Conservation (phyloP, 1,284 basidiomycete genomes). For the Ustilago xerochloae region DNA sequence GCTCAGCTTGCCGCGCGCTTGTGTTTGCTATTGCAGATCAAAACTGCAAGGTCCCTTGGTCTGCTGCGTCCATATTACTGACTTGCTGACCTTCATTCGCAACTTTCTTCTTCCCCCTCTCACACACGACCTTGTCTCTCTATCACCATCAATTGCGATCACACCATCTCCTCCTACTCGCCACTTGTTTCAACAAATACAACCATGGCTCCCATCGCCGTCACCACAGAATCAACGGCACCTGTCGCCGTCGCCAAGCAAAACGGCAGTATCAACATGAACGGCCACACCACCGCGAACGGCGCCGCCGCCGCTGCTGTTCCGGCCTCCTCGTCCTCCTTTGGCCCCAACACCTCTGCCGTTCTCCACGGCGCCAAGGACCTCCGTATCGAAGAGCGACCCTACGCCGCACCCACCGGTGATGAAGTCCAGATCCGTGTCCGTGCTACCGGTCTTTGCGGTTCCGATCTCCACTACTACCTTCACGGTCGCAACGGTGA, state of each 20-base stretch:
- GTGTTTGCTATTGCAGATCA: background rate
- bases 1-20: background rate
- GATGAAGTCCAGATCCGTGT: slow-evolving; percentile 78
- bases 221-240: slow-evolving; percentile 16
- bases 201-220: slow-evolving; percentile 40
- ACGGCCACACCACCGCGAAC: too few relatives aligned
- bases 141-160: background rate
- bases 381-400: slow-evolving; percentile 74
- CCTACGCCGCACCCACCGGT: slow-evolving; percentile 76
- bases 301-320: slow-evolving; percentile 9
- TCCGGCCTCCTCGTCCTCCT: slow-evolving; percentile 2
- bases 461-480: slow-evolving; percentile 63
- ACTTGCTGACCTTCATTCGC: slow-evolving; percentile 7
- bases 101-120: background rate
- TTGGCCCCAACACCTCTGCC: slow-evolving; percentile 58
- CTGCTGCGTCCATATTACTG: slow-evolving; percentile 16
- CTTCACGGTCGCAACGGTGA: slow-evolving; percentile 80
- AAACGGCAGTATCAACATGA: slow-evolving; percentile 21
- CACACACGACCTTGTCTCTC: background rate
- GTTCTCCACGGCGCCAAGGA: slow-evolving; percentile 71
- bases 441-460: slow-evolving; percentile 87
- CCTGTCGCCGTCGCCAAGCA: slow-evolving; percentile 17
- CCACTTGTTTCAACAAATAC: background rate
- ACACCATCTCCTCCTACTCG: background rate
- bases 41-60: too few relatives aligned